Conservation (phyloP, 441 rosid genomes). For the Populus trichocarpa region DNA sequence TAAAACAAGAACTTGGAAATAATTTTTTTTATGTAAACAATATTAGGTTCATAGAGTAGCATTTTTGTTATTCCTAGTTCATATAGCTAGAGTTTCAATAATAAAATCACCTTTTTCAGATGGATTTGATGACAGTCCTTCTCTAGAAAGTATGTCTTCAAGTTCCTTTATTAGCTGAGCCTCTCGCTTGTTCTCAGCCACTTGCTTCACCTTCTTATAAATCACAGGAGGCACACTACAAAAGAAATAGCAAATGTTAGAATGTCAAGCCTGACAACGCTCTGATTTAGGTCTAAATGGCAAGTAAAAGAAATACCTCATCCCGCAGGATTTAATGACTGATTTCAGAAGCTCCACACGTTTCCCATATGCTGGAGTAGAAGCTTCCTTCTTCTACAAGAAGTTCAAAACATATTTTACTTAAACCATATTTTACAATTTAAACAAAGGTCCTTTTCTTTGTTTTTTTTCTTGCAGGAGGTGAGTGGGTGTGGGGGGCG, state of each 20-base stretch:
- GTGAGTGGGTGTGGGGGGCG: not conserved
- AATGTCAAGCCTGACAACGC: constrained; percentile 19
- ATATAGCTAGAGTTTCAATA: constrained; percentile 15
- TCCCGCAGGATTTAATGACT: constrained; percentile 75
- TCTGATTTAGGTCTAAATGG: constrained; percentile 1
- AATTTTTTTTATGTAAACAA: not conserved
- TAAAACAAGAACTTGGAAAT: not conserved
- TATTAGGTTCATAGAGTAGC: constrained; percentile 1
- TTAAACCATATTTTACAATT: not conserved
- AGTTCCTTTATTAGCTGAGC: constrained; percentile 69
- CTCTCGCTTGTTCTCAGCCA: constrained; percentile 74
- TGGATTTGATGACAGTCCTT: constrained; percentile 82
- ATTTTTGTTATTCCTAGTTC: not conserved
- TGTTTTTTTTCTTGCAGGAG: not conserved
- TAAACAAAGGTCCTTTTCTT: not conserved
- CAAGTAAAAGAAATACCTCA: constrained; percentile 48
- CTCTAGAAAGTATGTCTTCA: constrained; percentile 75
- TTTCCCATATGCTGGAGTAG: constrained; percentile 63
- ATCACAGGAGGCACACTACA: constrained; percentile 70
- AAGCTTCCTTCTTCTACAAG: constrained; percentile 66
- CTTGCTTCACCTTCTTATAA: constrained; percentile 87
- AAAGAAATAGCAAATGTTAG: constrained; percentile 16
- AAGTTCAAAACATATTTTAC: constrained; percentile 19
- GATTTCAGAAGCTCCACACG: constrained; percentile 81
- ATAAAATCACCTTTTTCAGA: constrained; percentile 64